A percentile compares a stretch with the other conserved stretches of the same genome.
Conservation (phyloP, 352 stramenopile species). For the Phytophthora tentaculata region DNA sequence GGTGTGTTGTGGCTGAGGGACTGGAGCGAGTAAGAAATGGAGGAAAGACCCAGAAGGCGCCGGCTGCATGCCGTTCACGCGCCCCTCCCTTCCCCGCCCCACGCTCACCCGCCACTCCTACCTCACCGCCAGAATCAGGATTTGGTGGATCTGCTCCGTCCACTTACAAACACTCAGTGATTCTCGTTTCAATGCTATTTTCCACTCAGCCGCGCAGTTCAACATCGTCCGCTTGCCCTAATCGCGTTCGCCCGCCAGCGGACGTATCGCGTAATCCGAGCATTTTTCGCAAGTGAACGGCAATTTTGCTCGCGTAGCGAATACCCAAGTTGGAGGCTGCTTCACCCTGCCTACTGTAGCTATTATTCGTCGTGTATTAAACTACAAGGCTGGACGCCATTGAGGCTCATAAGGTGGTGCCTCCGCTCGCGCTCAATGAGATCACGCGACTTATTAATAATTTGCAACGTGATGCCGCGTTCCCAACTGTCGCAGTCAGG, state of each 20-base stretch:
- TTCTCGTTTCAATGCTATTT: background rate
- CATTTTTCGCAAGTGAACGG: background rate
- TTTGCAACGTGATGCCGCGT: slow-evolving; percentile 8
- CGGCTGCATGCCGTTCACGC: slow-evolving; percentile 6
- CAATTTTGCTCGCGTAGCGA: too few species aligned
- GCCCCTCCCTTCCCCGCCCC: slow-evolving; percentile 6
- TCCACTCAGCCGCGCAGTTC: background rate
- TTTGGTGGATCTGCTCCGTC: slow-evolving; percentile 15
- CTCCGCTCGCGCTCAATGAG: background rate
- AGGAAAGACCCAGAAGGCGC: slow-evolving; percentile 22
- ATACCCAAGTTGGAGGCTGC: too few species aligned
- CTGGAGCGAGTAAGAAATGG: slow-evolving; percentile 2
- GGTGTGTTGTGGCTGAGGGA: background rate
- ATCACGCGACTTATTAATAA: background rate
- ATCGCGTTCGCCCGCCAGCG: slow-evolving; percentile 8
- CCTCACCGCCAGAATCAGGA: background rate
- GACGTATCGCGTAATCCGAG: slow-evolving; percentile 30
- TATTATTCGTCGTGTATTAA: background rate
- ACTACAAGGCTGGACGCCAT: background rate
- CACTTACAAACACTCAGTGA: slow-evolving; percentile 21
- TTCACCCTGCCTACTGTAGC: too few species aligned
- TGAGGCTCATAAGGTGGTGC: background rate
- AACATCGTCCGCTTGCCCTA: slow-evolving; percentile 23
- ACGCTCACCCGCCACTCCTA: slow-evolving; percentile 6
- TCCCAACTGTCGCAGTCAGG: slow-evolving; percentile 8